Percentiles rank a stretch among this genome's conserved stretches.
These are phyloP conservation scores for Omphalotus olearius DNA, from an alignment of 1,284 basidiomycete species.

Conservation along the genomic window DNA sequence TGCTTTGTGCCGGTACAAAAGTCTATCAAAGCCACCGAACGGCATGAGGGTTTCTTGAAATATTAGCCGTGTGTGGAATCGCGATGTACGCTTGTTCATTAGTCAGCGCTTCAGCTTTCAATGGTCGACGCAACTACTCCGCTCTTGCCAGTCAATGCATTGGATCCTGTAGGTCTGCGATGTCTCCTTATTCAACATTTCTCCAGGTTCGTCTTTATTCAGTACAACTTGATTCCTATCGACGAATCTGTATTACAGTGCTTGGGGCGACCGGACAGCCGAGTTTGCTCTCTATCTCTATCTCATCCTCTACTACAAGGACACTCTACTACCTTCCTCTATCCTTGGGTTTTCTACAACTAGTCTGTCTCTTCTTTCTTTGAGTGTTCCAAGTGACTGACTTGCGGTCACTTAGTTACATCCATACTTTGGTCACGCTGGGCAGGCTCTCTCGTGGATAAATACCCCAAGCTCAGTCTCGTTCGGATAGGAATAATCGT, in stretches of 20 bases:
- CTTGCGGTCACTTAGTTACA: constrained; percentile 10
- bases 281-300: constrained; percentile 46
- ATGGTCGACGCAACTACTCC: too few relatives aligned
- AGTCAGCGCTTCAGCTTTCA: too few relatives aligned
- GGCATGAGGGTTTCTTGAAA: too few relatives aligned
- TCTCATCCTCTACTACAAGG: constrained; percentile 43
- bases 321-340: constrained; percentile 46
- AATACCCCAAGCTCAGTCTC: constrained; percentile 31
- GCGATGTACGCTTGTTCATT: too few relatives aligned
- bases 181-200: constrained; percentile 10
- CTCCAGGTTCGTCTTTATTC: not conserved
- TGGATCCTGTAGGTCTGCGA: constrained; percentile 4
- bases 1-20: too few relatives aligned
- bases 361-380: constrained; percentile 1
- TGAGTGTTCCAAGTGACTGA: not conserved
- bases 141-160: not conserved
- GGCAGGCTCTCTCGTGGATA: constrained; percentile 42
- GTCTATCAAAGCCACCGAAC: too few relatives aligned
- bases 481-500: constrained; percentile 38
- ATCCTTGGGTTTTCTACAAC: constrained; percentile 33
- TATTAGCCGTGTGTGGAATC: too few relatives aligned
- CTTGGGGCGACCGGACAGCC: constrained; percentile 39
- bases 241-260: constrained; percentile 20
- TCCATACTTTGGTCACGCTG: constrained; percentile 34
- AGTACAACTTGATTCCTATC: not conserved